phyloP scores from a whole-genome alignment of 495 filamentous ascomycete genomes.

The Pseudevernia furfuracea region DNA sequence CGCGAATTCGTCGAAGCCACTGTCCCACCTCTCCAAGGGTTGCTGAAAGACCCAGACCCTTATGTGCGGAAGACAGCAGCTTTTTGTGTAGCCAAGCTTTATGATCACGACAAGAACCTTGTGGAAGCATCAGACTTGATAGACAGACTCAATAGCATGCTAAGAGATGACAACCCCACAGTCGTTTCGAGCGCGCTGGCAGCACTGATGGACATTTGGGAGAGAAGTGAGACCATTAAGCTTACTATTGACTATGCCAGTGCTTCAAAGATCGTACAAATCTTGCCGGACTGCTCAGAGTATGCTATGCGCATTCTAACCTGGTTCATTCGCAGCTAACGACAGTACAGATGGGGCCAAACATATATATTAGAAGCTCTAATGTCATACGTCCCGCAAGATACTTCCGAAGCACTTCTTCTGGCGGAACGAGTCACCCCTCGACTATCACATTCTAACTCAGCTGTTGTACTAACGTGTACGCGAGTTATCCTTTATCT shows the following conservation, averaged over 20 bases:
- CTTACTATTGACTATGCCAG: conserved; percentile 96
- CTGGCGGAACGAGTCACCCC: conserved; percentile 91
- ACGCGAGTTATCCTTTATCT: conserved; percentile 94
- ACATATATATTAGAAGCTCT: conserved; percentile 97
- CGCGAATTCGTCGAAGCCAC: conserved; percentile 92
- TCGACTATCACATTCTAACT: conserved; percentile 91
- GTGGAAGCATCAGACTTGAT: conserved; percentile 90
- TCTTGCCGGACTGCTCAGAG: conserved; percentile 95
- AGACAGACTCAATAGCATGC: conserved; percentile 79
- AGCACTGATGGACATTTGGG: conserved; percentile 95
- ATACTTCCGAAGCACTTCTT: conserved; percentile 74
- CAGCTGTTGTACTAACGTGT: conserved; percentile 89
- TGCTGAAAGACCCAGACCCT: conserved; percentile 83
- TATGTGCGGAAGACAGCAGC: conserved; percentile 98
- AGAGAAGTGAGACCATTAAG: conserved; percentile 92
- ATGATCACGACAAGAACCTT: conserved; percentile 87
- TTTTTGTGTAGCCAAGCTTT: conserved; percentile 94
- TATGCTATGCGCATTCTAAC: conserved; percentile 37
- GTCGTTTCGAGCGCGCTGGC: conserved; percentile 93
- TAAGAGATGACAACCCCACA: conserved; percentile 93
- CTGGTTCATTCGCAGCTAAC: conserved; percentile 28
- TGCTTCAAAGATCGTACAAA: conserved; percentile 95
- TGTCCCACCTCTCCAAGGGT: conserved; percentile 68
- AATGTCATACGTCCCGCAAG: conserved; percentile 96
- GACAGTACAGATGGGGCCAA: conserved; percentile 79